Conservation (phyloP, 352 stramenopile genomes). For the Phytophthora pseudosyringae region DNA sequence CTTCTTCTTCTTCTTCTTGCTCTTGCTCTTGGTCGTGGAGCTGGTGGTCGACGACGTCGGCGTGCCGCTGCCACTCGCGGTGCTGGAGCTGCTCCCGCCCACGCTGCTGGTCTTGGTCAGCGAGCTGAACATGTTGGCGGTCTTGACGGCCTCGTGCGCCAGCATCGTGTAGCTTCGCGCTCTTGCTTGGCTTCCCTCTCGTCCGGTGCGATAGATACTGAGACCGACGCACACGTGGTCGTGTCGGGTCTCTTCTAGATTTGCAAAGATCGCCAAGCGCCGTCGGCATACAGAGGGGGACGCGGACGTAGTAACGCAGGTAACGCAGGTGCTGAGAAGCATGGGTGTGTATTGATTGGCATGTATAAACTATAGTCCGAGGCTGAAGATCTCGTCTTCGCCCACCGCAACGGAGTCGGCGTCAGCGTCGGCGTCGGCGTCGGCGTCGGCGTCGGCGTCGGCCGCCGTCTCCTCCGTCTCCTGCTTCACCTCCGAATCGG, state of each 20-base stretch:
- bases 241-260: conserved; percentile 21
- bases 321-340: too few species aligned
- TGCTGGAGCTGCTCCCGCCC: conserved; percentile 34
- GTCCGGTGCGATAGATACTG: conserved; percentile 25
- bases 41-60: conserved; percentile 30
- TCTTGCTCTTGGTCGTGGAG: conserved; percentile 36
- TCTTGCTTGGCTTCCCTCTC: neutral
- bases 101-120: conserved; percentile 33
- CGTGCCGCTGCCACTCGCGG: conserved; percentile 21
- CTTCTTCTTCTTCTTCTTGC: conserved; percentile 42
- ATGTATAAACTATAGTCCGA: conserved; percentile 63
- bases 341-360: conserved; percentile 20
- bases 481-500: conserved; percentile 14
- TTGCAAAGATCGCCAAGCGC: conserved; percentile 15
- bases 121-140: conserved; percentile 49
- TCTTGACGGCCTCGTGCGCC: conserved; percentile 40
- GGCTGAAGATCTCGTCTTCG: conserved; percentile 85
- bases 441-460: conserved; percentile 1
- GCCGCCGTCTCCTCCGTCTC: conserved; percentile 1
- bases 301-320: too few species aligned
- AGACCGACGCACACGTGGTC: neutral
- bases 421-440: conserved; percentile 1
- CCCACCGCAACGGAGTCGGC: conserved; percentile 18
- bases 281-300: too few species aligned
- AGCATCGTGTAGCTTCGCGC: conserved; percentile 26